Evolutionary conservation across 352 stramenopile genomes (phyloP).

Genomic region (Discostella stelligera): DNA sequence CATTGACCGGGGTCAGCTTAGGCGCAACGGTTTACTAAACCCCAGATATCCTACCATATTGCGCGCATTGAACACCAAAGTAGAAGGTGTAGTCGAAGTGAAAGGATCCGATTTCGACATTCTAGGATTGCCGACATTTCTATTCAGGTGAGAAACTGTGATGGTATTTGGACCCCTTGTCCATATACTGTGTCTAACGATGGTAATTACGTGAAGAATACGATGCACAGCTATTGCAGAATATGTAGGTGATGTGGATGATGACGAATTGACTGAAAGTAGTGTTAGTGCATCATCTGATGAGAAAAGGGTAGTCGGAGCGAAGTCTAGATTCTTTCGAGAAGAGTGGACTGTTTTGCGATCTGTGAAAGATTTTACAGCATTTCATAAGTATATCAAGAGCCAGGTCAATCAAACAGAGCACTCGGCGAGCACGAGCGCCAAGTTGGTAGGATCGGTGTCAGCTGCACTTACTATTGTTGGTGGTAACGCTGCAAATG

Average conservation of each 20-base stretch:
- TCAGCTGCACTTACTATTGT: slow-evolving; percentile 67
- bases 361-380: slow-evolving; percentile 78
- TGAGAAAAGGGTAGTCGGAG: slow-evolving; percentile 17
- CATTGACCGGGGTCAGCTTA: slow-evolving; percentile 77
- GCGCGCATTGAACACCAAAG: slow-evolving; percentile 58
- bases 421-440: slow-evolving; percentile 57
- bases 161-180: neutral
- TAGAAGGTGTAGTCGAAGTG: slow-evolving; percentile 67
- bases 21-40: slow-evolving; percentile 75
- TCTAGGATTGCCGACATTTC: slow-evolving; percentile 39
- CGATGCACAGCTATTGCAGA: slow-evolving; percentile 64
- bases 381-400: slow-evolving; percentile 83
- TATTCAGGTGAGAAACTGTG: slow-evolving; percentile 42
- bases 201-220: slow-evolving; percentile 49
- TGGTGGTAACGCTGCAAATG: slow-evolving; percentile 27
- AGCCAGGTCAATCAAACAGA: slow-evolving; percentile 62
- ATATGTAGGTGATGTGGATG: slow-evolving; percentile 50
- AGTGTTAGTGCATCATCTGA: slow-evolving; percentile 21
- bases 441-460: slow-evolving; percentile 67
- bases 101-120: slow-evolving; percentile 61
- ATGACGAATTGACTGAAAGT: slow-evolving; percentile 37
- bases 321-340: slow-evolving; percentile 56
- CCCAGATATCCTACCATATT: slow-evolving; percentile 74
- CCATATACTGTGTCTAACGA: neutral
- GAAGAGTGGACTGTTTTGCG: slow-evolving; percentile 81